Conservation (phyloP, 1,284 basidiomycete genomes). For the Pisolithus thermaeus region DNA sequence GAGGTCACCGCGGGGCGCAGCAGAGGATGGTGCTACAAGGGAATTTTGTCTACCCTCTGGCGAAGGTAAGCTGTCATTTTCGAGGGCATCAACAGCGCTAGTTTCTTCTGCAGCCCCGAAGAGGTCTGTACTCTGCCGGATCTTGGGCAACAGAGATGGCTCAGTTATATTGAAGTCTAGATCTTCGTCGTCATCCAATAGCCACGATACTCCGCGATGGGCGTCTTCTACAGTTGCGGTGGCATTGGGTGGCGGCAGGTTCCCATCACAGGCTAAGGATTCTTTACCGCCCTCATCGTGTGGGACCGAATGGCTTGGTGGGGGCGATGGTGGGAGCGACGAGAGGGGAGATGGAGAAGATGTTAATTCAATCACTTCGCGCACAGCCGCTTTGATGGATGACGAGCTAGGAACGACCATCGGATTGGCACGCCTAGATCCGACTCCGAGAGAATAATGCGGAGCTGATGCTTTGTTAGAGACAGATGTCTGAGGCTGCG, state of each 20-base stretch:
- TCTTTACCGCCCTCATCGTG: conserved; percentile 12
- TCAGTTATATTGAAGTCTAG: conserved; percentile 43
- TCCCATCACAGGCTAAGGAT: not conserved
- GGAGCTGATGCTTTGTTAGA: not conserved
- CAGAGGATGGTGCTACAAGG: conserved; percentile 34
- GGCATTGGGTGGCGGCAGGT: not conserved
- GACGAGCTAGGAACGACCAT: conserved; percentile 1
- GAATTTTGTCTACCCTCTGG: conserved; percentile 17
- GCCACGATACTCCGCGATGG: conserved; percentile 51
- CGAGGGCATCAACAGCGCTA: conserved; percentile 9
- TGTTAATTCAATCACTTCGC: conserved; percentile 27
- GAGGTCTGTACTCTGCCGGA: not conserved
- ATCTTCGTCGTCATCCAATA: conserved; percentile 57
- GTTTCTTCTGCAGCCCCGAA: conserved; percentile 4
- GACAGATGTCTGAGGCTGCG: not conserved
- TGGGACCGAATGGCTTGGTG: not conserved
- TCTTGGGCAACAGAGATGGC: conserved; percentile 37
- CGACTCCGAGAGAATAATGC: not conserved
- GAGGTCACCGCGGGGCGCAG: conserved; percentile 26
- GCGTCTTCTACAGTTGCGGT: conserved; percentile 2
- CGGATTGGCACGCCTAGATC: not conserved
- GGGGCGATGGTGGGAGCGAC: conserved; percentile 7
- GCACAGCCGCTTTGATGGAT: not conserved
- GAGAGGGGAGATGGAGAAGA: conserved; percentile 24
- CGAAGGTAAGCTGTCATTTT: conserved; percentile 1